Evolutionary conservation across 768 basidiomycete species (phyloP).

Genomic region (Coprinopsis marcescibilis): DNA sequence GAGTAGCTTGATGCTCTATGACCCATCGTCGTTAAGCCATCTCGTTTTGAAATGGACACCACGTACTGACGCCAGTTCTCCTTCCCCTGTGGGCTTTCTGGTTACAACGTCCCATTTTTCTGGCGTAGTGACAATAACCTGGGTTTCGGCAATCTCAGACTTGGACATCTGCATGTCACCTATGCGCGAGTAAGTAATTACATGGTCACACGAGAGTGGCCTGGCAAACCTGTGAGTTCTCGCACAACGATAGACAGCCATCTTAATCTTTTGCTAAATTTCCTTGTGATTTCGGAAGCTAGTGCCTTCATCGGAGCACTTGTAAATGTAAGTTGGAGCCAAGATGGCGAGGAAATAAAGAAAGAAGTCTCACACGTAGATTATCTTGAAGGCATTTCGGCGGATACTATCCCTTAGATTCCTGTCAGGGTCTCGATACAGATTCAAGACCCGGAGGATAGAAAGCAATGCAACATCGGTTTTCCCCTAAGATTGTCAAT

Average conservation of each 20-base stretch:
- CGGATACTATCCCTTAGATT: slow-evolving; percentile 33
- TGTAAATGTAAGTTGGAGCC: neutral
- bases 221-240: slow-evolving; percentile 74
- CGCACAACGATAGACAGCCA: slow-evolving; percentile 86
- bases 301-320: slow-evolving; percentile 99
- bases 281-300: slow-evolving; percentile 91
- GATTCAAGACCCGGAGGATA: slow-evolving; percentile 81
- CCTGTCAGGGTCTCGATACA: slow-evolving; percentile 39
- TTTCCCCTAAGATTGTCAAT: slow-evolving; percentile 72
- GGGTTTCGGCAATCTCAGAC: slow-evolving; percentile 89
- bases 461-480: slow-evolving; percentile 96
- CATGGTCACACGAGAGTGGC: neutral
- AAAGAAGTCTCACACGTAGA: slow-evolving; percentile 71
- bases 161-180: slow-evolving; percentile 98
- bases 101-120: slow-evolving; percentile 99
- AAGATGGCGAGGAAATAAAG: neutral
- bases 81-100: slow-evolving; percentile 93
- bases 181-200: slow-evolving; percentile 20
- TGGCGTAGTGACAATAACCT: slow-evolving; percentile 97
- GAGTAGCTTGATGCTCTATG: slow-evolving; percentile 82
- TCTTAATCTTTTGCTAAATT: slow-evolving; percentile 80
- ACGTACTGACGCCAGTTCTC: slow-evolving; percentile 87
- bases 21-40: neutral
- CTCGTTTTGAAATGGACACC: neutral
- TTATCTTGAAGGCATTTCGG: slow-evolving; percentile 83